Conservation (phyloP, 352 stramenopile genomes). For the Phytophthora vignae region DNA sequence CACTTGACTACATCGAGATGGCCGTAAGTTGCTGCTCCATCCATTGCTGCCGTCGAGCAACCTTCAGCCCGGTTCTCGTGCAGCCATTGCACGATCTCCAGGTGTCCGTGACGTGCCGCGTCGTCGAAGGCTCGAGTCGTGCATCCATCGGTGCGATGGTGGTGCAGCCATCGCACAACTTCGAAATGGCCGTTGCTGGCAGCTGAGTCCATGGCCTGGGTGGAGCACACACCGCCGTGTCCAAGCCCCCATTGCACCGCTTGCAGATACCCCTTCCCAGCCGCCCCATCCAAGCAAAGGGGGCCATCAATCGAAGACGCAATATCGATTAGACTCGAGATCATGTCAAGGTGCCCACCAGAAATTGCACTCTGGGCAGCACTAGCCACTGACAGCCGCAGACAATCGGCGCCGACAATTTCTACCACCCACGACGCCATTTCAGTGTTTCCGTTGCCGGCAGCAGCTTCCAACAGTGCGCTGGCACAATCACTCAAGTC, state of each 20-base stretch:
- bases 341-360: constrained; percentile 29
- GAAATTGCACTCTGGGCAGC: constrained; percentile 31
- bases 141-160: constrained; percentile 26
- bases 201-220: constrained; percentile 30
- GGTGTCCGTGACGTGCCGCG: constrained; percentile 27
- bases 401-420: constrained; percentile 21
- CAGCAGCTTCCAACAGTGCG: constrained; percentile 25
- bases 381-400: constrained; percentile 18
- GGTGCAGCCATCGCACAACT: constrained; percentile 36
- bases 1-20: constrained; percentile 46
- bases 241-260: constrained; percentile 33
- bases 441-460: constrained; percentile 20
- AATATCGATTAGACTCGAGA: constrained; percentile 23
- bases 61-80: constrained; percentile 27
- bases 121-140: constrained; percentile 25
- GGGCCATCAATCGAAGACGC: constrained; percentile 18
- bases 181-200: constrained; percentile 34
- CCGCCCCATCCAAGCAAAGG: constrained; percentile 29
- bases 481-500: constrained; percentile 16
- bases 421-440: constrained; percentile 30
- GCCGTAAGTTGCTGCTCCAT: constrained; percentile 35
- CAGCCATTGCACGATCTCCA: too few relatives aligned
- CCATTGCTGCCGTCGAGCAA: constrained; percentile 37
- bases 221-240: constrained; percentile 21
- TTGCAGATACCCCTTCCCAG: constrained; percentile 28